Conservation (phyloP, 1,139 yeast genomes). For the Geotrichum bryndzae region DNA sequence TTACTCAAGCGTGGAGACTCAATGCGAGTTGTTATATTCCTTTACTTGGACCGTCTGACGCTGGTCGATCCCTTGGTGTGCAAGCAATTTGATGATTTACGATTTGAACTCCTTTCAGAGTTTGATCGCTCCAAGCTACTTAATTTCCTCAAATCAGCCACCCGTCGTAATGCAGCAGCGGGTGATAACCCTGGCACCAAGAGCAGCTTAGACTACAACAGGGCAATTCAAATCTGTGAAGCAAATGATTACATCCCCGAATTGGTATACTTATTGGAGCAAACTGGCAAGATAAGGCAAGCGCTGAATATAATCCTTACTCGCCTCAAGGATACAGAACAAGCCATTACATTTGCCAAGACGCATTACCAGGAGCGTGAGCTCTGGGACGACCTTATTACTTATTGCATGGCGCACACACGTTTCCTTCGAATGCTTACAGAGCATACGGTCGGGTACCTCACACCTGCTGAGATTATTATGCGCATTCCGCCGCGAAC, state of each 20-base stretch:
- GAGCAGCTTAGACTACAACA: slow-evolving; percentile 45
- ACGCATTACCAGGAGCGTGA: slow-evolving; percentile 58
- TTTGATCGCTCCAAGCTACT: slow-evolving; percentile 50
- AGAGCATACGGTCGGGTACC: slow-evolving; percentile 38
- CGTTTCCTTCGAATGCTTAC: slow-evolving; percentile 67
- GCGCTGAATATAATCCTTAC: slow-evolving; percentile 75
- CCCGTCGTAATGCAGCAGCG: slow-evolving; percentile 30
- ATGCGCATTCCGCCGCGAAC: slow-evolving; percentile 56
- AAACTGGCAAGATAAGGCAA: slow-evolving; percentile 68
- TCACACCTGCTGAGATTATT: slow-evolving; percentile 66
- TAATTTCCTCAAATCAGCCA: slow-evolving; percentile 47
- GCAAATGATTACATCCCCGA: slow-evolving; percentile 52
- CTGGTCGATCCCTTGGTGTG: slow-evolving; percentile 49
- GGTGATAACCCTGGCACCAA: slow-evolving; percentile 30
- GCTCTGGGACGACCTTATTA: slow-evolving; percentile 70
- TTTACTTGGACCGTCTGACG: slow-evolving; percentile 55
- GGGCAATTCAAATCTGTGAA: slow-evolving; percentile 62
- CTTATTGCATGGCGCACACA: slow-evolving; percentile 66
- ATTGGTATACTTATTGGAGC: slow-evolving; percentile 72
- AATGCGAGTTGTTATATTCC: slow-evolving; percentile 45
- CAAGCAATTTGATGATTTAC: slow-evolving; percentile 55
- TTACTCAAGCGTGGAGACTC: slow-evolving; percentile 38
- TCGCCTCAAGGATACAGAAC: slow-evolving; percentile 65
- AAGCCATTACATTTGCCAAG: slow-evolving; percentile 76
- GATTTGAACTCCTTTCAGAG: slow-evolving; percentile 58